phyloP scores from a whole-genome alignment of 2,329 filamentous ascomycete species.

The Claviceps purpurea region DNA sequence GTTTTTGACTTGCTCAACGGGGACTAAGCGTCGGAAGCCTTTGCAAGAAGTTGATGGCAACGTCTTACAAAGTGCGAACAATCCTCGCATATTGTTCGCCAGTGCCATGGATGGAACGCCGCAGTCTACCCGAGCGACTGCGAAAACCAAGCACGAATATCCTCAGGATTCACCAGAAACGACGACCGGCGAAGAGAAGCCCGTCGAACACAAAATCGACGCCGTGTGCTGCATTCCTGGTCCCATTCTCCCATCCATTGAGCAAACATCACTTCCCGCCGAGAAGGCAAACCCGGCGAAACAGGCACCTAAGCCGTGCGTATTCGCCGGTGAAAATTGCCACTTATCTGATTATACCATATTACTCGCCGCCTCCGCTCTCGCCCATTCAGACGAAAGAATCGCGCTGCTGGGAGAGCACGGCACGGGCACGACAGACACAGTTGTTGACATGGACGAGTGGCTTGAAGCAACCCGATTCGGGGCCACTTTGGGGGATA shows the following conservation, averaged over 20 bases:
- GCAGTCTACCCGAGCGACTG: neutral
- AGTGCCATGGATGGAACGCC: no score
- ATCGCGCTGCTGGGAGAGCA: constrained; percentile 28
- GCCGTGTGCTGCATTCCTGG: neutral
- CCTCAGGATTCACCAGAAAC: neutral
- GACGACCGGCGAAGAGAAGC: neutral
- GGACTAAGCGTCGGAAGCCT: constrained; percentile 9
- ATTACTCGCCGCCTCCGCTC: constrained; percentile 29
- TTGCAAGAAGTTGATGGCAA: constrained; percentile 14
- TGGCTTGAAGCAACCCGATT: constrained; percentile 17
- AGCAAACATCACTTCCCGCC: neutral
- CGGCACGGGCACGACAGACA: constrained; percentile 25
- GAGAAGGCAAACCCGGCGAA: neutral
- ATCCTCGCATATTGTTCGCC: neutral
- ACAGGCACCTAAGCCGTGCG: constrained; percentile 14
- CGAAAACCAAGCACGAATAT: neutral
- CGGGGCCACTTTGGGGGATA: constrained; percentile 1
- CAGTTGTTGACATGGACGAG: constrained; percentile 20
- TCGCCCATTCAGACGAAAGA: constrained; percentile 21
- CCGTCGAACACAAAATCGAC: neutral
- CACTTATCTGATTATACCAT: constrained; percentile 23
- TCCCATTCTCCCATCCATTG: neutral
- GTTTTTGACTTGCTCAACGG: neutral
- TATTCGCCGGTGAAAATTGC: constrained; percentile 22
- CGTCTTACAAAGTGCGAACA: constrained; percentile 5